Base-by-base conservation (phyloP, 2,329 filamentous ascomycete genomes). In the Fusarium chuoi region DNA sequence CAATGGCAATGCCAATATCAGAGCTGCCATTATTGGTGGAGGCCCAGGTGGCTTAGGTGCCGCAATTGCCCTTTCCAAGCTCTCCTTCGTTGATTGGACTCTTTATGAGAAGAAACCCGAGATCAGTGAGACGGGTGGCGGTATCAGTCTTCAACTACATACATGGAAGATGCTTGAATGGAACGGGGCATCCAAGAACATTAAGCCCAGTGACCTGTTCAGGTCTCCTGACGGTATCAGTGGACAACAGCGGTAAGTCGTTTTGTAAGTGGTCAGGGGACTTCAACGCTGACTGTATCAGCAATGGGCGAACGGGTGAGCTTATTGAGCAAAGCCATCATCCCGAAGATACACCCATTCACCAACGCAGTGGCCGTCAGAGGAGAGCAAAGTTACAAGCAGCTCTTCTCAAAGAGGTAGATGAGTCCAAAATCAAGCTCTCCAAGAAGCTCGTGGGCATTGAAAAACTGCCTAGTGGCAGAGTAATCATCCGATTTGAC, bases 371-470 rank as follows among this genome's bases (percentile, higher is more conserved):
- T 52, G 80, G 79, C 46, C 75, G 81, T 20, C 75, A 80, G 44
- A 64, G 76, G 12, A 76, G 84, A 24, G 79, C 82, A 8, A 81
- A 82, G 61, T 78, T 89, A 6, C 88, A 90, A 71, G 81, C 82
- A 4, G 85, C 87, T 1, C 81, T 90, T 2, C 78, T 88, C 7
- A 80, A 83, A 2, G 81, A 84, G n/a, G 82, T 89, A 0, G 82
- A 84, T 6, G 76, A 80, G 7, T 84, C 82, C 0, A 79, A 81
- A 1, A 83, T 89, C 39, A 81, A 84, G 11, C 79, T 87, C 3
- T 82, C 81, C 3, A 88, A 86, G 59, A 85, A 83, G 57, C 80
- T 89, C 6, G 66, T 77, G 0, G 72, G 69, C 1, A 72, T 89
- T 5, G 76, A 83, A 7, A 79, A 88, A 55, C 67, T 83, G 5